Evolutionary conservation across 2,329 filamentous ascomycete genomes (phyloP).

Genomic region (Polytolypa hystricis): DNA sequence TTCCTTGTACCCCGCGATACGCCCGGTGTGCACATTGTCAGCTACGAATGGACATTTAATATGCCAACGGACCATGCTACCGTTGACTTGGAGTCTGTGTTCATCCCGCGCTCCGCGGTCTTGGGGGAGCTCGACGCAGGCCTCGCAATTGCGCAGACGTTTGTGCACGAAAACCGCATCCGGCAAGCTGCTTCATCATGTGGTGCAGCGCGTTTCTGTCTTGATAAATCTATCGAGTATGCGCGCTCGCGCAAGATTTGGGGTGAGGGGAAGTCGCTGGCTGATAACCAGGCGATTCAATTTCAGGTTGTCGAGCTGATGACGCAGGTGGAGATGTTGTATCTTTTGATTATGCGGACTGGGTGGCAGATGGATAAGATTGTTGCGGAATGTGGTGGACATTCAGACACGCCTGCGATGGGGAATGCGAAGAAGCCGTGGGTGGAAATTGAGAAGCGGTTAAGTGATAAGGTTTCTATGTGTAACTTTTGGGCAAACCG

Average conservation of each 20-base stretch:
- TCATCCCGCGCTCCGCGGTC: conserved; percentile 42
- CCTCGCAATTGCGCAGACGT: conserved; percentile 51
- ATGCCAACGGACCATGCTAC: conserved; percentile 58
- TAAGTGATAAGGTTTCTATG: conserved; percentile 54
- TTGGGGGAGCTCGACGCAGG: conserved; percentile 44
- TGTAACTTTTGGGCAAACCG: conserved; percentile 57
- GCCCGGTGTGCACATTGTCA: conserved; percentile 43
- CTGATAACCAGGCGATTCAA: conserved; percentile 51
- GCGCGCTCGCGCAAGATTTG: conserved; percentile 45
- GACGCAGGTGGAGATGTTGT: conserved; percentile 52
- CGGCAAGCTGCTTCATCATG: conserved; percentile 52
- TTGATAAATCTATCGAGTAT: conserved; percentile 46
- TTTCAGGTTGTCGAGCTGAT: conserved; percentile 53
- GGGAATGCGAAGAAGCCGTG: conserved; percentile 26
- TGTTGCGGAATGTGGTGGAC: conserved; percentile 21
- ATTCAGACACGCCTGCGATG: conserved; percentile 7
- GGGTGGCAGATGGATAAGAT: conserved; percentile 49
- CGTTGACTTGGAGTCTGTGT: conserved; percentile 46
- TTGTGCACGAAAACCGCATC: conserved; percentile 55
- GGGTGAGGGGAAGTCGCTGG: conserved; percentile 39
- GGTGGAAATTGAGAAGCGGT: conserved; percentile 45
- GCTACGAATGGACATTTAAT: conserved; percentile 55
- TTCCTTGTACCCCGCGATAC: conserved; percentile 47
- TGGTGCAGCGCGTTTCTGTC: conserved; percentile 49
- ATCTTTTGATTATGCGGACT: conserved; percentile 50